Evolutionary conservation across 2,329 filamentous ascomycete species (phyloP), one percentile per base, ranked within the genome.

Genomic region (Beauveria sp.): DNA sequence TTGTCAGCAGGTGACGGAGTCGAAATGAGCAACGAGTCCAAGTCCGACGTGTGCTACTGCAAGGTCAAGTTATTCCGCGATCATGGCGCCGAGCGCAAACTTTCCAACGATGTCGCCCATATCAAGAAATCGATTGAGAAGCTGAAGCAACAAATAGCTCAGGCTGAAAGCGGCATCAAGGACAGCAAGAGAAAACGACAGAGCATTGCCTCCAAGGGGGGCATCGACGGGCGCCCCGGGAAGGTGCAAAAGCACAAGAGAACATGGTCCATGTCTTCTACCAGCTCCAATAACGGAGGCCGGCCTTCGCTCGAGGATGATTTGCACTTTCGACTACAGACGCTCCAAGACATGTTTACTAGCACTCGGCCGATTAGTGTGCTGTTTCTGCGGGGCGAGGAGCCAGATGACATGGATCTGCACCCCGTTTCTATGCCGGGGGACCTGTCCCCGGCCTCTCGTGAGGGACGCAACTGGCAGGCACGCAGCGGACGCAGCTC

Each of bases 101-200:
- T 98, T 1, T 93, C 93, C 18, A 98, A 98, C 71, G 93, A 98
- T 67, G 84, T 97, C 9, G 90, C 91, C 0, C 93, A 98, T 69
- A 90, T 98, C 66, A 96, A 96, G 75, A 98, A 97, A 77, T 91
- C 89, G 0, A 97, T 98, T 67, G 93, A 97, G 70, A 98, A 97
- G 75, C 78, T 97, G 52, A 96, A 96, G 74, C 92, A 96, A 71
- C 93, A 97, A 70, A 95, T 97, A 64, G 81, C 88, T 0, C 92
- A 97, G 70, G 83, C 84, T 0, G 86, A 88, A 69, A 86, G 80
- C 56, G 86, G 86, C 0, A 79, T 87, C 68, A 88, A 88, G 69
- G 85, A 88, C 65, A 80, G 83, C 50, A 89, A 88, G 72, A 78
- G 86, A 60, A 88, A 88, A 73, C 78, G 84, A 50, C 76, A 81